Percentiles rank a stretch among this genome's conserved stretches.
Evolutionary conservation across 2,329 filamentous ascomycete species (phyloP).

Genomic region (Clonostachys byssicola): DNA sequence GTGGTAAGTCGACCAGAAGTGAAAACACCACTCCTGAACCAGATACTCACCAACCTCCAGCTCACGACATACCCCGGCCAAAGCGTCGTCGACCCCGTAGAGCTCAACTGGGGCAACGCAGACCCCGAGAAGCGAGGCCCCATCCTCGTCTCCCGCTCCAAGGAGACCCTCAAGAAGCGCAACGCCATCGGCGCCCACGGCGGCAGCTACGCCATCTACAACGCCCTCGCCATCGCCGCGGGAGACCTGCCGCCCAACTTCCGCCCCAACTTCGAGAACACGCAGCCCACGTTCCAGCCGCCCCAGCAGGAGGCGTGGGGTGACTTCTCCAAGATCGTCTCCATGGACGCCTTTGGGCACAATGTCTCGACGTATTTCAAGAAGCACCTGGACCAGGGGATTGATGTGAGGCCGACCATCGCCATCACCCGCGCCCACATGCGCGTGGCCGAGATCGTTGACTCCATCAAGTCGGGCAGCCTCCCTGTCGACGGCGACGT

Average conservation of each 20-base stretch:
- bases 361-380: conserved; percentile 80
- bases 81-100: conserved; percentile 87
- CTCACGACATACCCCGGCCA: conserved; percentile 79
- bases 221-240: conserved; percentile 86
- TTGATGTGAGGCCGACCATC: conserved; percentile 87
- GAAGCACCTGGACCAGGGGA: conserved; percentile 71
- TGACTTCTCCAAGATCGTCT: conserved; percentile 89
- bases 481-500: conserved; percentile 78
- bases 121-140: conserved; percentile 76
- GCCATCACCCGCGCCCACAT: conserved; percentile 91
- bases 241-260: conserved; percentile 84
- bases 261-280: conserved; percentile 63
- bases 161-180: conserved; percentile 71
- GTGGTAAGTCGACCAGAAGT: too few relatives aligned
- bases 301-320: conserved; percentile 88
- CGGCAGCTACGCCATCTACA: conserved; percentile 94
- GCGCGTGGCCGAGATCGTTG: conserved; percentile 46
- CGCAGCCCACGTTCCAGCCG: conserved; percentile 85
- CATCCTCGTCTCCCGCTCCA: conserved; percentile 76
- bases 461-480: conserved; percentile 1
- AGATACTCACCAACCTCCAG: too few relatives aligned
- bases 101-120: conserved; percentile 79
- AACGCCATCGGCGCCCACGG: conserved; percentile 68
- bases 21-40: too few relatives aligned
- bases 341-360: conserved; percentile 95